Conservation (phyloP, 139 green algal species). For the Chlorella sp. region DNA sequence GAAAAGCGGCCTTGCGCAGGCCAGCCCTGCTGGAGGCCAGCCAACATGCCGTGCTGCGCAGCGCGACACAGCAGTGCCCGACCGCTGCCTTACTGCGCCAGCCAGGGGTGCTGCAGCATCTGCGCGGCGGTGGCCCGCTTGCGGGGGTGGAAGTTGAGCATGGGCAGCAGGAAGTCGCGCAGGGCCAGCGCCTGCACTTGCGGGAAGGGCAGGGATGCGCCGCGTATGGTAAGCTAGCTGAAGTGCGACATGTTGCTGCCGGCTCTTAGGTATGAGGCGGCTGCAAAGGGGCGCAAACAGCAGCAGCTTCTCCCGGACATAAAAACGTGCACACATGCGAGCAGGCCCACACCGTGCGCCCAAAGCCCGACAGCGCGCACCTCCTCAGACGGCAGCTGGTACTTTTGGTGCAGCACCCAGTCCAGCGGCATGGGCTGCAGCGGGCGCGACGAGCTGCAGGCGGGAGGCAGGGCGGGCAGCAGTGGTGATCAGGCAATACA, state of each 20-base stretch:
- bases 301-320: not conserved
- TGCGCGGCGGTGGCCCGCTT: constrained; percentile 84
- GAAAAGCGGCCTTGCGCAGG: no score
- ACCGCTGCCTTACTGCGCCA: constrained; percentile 39
- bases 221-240: no score
- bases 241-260: not conserved
- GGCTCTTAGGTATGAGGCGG: not conserved
- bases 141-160: constrained; percentile 90
- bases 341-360: not conserved
- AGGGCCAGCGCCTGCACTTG: constrained; percentile 72
- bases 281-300: not conserved
- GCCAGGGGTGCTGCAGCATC: constrained; percentile 93
- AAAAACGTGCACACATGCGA: not conserved
- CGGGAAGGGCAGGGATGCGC: not conserved
- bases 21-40: no score
- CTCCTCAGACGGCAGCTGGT: constrained; percentile 83
- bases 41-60: no score
- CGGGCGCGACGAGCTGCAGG: constrained; percentile 67
- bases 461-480: no score
- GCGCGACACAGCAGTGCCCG: no score
- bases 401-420: constrained; percentile 93
- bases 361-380: constrained; percentile 46
- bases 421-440: constrained; percentile 86
- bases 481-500: no score
- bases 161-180: constrained; percentile 88